These are phyloP conservation scores for Hemisphaericaspora xylofermentans DNA, from an alignment of 1,139 yeast genomes.

Conservation along the genomic window DNA sequence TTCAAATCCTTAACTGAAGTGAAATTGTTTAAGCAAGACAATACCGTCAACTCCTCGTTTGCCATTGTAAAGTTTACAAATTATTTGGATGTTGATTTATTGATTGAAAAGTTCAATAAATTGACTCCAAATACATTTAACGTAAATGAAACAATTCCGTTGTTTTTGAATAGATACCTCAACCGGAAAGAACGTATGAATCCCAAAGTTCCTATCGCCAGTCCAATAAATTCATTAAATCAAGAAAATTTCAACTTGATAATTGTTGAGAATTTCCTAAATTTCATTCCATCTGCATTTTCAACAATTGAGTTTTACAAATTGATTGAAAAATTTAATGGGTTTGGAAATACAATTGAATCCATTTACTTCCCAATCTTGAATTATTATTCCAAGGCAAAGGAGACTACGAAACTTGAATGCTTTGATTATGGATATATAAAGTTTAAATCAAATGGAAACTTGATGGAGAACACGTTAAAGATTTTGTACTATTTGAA, in stretches of 20 bases:
- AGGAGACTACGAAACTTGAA: constrained; percentile 13
- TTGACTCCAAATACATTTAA: constrained; percentile 33
- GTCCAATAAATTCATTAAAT: constrained; percentile 4
- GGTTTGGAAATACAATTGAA: constrained; percentile 40
- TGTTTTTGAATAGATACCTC: constrained; percentile 30
- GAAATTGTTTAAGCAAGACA: constrained; percentile 25
- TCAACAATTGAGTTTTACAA: constrained; percentile 19
- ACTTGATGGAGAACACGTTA: constrained; percentile 26
- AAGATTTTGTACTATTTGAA: constrained; percentile 33
- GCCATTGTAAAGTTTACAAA: constrained; percentile 39
- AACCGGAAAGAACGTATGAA: constrained; percentile 26
- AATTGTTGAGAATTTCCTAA: constrained; percentile 44
- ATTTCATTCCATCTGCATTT: constrained; percentile 24
- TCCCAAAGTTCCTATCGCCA: constrained; percentile 2
- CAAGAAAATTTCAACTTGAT: constrained; percentile 29
- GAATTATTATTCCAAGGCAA: constrained; percentile 4
- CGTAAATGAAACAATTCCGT: constrained; percentile 22
- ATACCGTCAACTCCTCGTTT: constrained; percentile 17
- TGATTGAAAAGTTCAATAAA: constrained; percentile 22
- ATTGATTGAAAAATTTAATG: constrained; percentile 32
- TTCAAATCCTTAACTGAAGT: constrained; percentile 30
- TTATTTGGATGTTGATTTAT: constrained; percentile 36
- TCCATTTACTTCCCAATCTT: constrained; percentile 44
- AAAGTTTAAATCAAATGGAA: constrained; percentile 23
- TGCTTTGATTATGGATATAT: constrained; percentile 32